Conservation (phyloP, 257 asterid genomes). For the Scutellaria galericulata region DNA sequence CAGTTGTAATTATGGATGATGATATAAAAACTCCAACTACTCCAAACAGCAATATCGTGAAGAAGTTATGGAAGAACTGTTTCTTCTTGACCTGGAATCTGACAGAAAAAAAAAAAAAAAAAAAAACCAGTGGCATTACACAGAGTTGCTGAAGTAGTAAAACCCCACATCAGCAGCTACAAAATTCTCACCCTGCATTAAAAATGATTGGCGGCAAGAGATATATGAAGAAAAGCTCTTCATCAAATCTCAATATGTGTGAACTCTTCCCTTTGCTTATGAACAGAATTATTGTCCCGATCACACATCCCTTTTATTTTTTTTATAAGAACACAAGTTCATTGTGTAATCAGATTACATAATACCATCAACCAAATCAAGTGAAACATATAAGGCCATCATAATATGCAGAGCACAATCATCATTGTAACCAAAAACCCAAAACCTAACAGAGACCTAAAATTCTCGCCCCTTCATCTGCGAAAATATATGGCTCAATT, state of each 20-base stretch:
- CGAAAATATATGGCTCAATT: not conserved
- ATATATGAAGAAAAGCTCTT: conserved; percentile 86
- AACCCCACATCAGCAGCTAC: not conserved
- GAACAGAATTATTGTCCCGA: conserved; percentile 70
- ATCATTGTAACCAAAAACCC: not conserved
- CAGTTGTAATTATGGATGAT: conserved; percentile 66
- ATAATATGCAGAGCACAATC: not conserved
- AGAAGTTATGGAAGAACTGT: conserved; percentile 94
- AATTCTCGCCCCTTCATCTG: no score
- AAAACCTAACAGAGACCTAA: no score
- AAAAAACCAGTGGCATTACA: not conserved
- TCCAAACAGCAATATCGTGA: conserved; percentile 91
- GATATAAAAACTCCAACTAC: conserved; percentile 89
- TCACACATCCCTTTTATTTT: conserved; percentile 54
- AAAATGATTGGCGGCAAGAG: conserved; percentile 93
- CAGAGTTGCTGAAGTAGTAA: conserved; percentile 6
- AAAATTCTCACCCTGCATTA: conserved; percentile 81
- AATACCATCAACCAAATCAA: conserved; percentile 6
- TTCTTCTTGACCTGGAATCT: conserved; percentile 98
- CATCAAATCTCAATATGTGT: conserved; percentile 83
- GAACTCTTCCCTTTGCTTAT: conserved; percentile 82
- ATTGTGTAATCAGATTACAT: not conserved
- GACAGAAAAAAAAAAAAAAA: conserved; percentile 28
- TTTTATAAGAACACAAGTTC: not conserved
- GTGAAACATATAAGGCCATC: not conserved